These are phyloP conservation scores for Lipomyces sp. DNA, from an alignment of 805 yeast species.

Conservation along the genomic window DNA sequence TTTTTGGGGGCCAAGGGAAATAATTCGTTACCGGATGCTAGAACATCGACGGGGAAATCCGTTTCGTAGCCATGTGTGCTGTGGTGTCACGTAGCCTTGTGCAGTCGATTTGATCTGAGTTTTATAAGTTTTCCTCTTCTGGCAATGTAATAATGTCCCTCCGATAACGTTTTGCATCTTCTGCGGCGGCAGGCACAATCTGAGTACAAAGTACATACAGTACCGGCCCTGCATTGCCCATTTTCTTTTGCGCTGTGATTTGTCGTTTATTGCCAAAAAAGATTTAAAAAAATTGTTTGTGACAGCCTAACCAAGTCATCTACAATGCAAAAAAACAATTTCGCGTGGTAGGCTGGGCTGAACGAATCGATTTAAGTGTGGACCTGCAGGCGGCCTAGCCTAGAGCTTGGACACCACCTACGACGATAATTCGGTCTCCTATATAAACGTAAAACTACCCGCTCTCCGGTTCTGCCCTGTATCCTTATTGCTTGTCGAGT, in stretches of 20 bases:
- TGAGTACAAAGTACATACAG: neutral
- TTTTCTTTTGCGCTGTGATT: no score
- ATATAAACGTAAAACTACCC: neutral
- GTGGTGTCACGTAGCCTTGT: neutral
- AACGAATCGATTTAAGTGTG: no score
- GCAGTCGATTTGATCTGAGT: neutral
- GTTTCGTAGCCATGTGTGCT: neutral
- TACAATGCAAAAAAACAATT: neutral
- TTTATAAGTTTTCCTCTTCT: neutral
- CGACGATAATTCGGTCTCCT: neutral
- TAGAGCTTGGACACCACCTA: no score
- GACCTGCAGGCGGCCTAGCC: no score
- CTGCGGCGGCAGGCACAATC: neutral
- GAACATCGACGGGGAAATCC: neutral
- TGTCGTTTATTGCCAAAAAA: no score
- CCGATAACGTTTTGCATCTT: no score
- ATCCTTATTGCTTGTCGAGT: neutral
- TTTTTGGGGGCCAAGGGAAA: no score
- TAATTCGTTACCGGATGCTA: no score
- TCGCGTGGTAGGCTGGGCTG: no score
- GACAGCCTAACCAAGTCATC: no score
- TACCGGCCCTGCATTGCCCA: no score
- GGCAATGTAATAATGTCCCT: neutral
- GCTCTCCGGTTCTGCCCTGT: neutral
- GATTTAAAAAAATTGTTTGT: no score